Base-by-base conservation (phyloP, 768 basidiomycete genomes). In the Pulveroboletus sp. region DNA sequence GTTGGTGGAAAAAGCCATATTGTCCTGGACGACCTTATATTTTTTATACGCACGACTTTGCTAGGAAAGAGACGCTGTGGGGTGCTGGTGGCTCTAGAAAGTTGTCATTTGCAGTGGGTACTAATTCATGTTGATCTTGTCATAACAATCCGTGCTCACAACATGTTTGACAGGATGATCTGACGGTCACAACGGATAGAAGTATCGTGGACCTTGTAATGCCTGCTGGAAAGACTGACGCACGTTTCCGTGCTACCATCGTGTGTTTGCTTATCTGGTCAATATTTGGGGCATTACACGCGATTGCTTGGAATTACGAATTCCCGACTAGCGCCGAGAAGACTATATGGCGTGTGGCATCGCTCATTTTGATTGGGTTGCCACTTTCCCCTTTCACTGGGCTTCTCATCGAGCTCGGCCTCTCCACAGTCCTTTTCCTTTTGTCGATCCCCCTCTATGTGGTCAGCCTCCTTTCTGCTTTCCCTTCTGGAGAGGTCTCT, bases 271-370 rank as follows among this genome's bases (percentile, higher is more conserved):
- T 48, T 20, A 41, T 33, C 6, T 48, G 47, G 47, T 17, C 13
- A 2, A 14, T 35, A 7, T 43, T 49, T 20, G 41, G 47, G 2
- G 20, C 21, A 20, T 12, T 49, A 1, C 47, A 49, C 5, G 20
- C 29, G 7, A 16, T 31, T 5, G 40, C 47, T 16, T 49, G 47
- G 47, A 49, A 43, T 38, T 49, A 42, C 20, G 35, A 37, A 7
- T 49, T 49, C 10, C 34, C 27, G 8, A 41, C 41, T 1, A 41
- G 14, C 5, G 11, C 17, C 5, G 47, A 49, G 36, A 49, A 24
- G 47, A 37, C 4, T 3, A 1, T 43, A 3, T 49, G 27, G 27
- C 27, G 27, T 13, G 29, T 38, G 25, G 16, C 41, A 4, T 49
- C 47, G 14, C 35, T 49, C 3, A 17, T 12, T 20, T 41, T 47